Evolutionary conservation across 306 rosid genomes (phyloP).

Genomic region (Argentina anserina): DNA sequence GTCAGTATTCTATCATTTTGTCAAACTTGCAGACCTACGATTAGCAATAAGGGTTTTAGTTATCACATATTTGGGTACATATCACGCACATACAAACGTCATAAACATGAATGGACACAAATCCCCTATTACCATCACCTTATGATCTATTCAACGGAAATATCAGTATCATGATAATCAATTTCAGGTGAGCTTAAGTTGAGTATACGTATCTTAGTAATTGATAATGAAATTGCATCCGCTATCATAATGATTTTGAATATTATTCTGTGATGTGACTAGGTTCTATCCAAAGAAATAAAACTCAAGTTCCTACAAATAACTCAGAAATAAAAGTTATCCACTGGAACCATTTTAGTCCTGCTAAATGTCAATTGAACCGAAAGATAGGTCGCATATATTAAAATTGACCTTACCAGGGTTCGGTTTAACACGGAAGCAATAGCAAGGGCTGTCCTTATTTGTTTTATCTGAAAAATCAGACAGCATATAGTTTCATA

Average conservation of each 20-base stretch:
- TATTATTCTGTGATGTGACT: neutral
- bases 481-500: conserved; percentile 16
- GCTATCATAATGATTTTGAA: neutral
- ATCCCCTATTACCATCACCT: neutral
- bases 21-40: neutral
- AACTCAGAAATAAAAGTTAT: neutral
- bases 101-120: neutral
- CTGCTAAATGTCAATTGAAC: neutral
- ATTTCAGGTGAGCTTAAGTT: neutral
- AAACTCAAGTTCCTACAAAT: conserved; percentile 1
- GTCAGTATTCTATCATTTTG: neutral
- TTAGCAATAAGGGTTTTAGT: neutral
- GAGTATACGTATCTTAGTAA: neutral
- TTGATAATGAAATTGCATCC: neutral
- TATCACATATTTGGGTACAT: neutral
- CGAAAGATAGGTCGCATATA: neutral
- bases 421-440: conserved; percentile 86
- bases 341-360: neutral
- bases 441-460: conserved; percentile 84
- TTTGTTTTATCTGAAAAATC: conserved; percentile 76
- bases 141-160: neutral
- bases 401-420: conserved; percentile 58
- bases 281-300: neutral
- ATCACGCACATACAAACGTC: neutral
- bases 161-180: neutral